Evolutionary conservation across 139 green algal species (phyloP).

Genomic region (Picochlorum sp.): DNA sequence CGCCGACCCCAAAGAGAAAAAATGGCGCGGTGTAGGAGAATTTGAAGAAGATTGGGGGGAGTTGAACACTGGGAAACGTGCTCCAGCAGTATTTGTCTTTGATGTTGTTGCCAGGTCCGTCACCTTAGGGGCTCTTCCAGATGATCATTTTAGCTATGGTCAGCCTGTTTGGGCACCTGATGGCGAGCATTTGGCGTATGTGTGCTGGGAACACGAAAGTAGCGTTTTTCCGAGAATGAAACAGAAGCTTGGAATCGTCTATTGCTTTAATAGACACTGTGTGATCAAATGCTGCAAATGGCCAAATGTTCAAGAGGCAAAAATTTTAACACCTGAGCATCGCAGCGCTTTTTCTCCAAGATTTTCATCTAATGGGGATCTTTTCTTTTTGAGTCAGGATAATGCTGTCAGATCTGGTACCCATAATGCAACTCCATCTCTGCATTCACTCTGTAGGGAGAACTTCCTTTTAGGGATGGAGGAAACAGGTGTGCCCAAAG

Average conservation of each 20-base stretch:
- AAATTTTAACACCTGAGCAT: constrained; percentile 11
- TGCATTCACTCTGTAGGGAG: constrained; percentile 52
- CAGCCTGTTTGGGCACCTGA: constrained; percentile 65
- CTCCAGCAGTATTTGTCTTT: constrained; percentile 56
- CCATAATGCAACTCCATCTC: constrained; percentile 59
- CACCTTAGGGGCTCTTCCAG: constrained; percentile 26
- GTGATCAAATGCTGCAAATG: constrained; percentile 1
- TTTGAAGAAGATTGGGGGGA: constrained; percentile 82
- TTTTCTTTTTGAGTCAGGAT: constrained; percentile 70
- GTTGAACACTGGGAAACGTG: constrained; percentile 61
- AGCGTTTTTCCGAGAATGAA: constrained; percentile 50
- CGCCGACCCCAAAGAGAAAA: constrained; percentile 19
- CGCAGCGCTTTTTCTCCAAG: constrained; percentile 43
- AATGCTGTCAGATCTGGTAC: constrained; percentile 52
- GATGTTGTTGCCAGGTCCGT: constrained; percentile 33
- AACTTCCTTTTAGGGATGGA: background rate
- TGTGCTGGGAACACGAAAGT: constrained; percentile 58
- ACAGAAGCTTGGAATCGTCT: constrained; percentile 69
- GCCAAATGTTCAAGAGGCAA: background rate
- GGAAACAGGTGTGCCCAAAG: background rate
- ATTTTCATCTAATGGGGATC: constrained; percentile 56
- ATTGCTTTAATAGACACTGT: constrained; percentile 82
- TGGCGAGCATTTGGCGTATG: constrained; percentile 44
- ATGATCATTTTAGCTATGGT: constrained; percentile 36
- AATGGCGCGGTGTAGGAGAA: constrained; percentile 58